Conservation (phyloP, 1,284 basidiomycete genomes). For the Malassezia restricta region DNA sequence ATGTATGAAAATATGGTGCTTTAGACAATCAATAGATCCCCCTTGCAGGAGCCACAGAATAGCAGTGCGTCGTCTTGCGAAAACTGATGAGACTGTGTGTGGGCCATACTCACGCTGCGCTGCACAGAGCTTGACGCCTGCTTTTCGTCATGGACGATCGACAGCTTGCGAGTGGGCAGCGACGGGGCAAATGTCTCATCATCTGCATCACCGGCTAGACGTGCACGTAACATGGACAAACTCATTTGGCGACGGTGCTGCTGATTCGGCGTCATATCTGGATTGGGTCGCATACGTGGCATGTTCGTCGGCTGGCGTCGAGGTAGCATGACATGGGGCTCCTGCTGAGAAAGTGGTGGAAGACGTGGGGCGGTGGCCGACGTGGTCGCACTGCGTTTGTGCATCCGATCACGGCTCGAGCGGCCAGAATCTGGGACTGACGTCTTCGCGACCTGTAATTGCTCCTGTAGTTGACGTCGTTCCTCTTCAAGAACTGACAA, state of each 20-base stretch:
- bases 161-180: slow-evolving; percentile 10
- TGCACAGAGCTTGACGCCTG: not conserved
- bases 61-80: slow-evolving; percentile 16
- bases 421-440: not conserved
- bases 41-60: slow-evolving; percentile 18
- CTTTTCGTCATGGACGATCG: not conserved
- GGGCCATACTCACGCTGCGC: not conserved
- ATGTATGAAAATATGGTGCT: too few relatives aligned
- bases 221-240: slow-evolving; percentile 19
- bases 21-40: slow-evolving; percentile 18
- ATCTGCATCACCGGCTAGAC: slow-evolving; percentile 10
- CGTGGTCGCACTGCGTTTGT: slow-evolving; percentile 16
- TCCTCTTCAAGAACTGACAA: not conserved
- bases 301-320: slow-evolving; percentile 4
- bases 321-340: not conserved
- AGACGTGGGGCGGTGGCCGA: slow-evolving; percentile 10
- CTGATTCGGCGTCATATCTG: slow-evolving; percentile 11
- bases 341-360: slow-evolving; percentile 8
- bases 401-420: slow-evolving; percentile 1
- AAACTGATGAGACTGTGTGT: slow-evolving; percentile 15
- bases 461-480: not conserved
- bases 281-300: not conserved
- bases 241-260: slow-evolving; percentile 14
- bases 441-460: not conserved
- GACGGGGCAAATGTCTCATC: not conserved